These are phyloP conservation scores for Dictyostelium discoideum DNA, from an alignment of 78 protist genomes.

Conservation along the genomic window dicty_2.7 NC_007088.5:7097001-7097500, in stretches of 20 bases:
- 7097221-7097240: background rate
- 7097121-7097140: slow-evolving; percentile 66
- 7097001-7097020: slow-evolving; percentile 86
- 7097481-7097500: background rate
- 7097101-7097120: slow-evolving; percentile 25
- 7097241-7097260: background rate
- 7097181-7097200: background rate
- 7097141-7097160: slow-evolving; percentile 36
- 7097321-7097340: background rate
- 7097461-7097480: background rate
- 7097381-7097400: background rate
- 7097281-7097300: background rate
- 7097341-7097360: background rate
- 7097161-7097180: background rate
- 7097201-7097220: background rate
- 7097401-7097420: background rate
- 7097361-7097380: background rate
- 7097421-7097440: background rate
- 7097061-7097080: slow-evolving; percentile 40
- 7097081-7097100: slow-evolving; percentile 39
- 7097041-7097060: slow-evolving; percentile 14
- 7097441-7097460: background rate
- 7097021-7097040: slow-evolving; percentile 81
- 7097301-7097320: background rate
- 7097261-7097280: background rate